Base-by-base conservation (phyloP, 2,329 filamentous ascomycete species). In the Botrytis sinoallii region DNA sequence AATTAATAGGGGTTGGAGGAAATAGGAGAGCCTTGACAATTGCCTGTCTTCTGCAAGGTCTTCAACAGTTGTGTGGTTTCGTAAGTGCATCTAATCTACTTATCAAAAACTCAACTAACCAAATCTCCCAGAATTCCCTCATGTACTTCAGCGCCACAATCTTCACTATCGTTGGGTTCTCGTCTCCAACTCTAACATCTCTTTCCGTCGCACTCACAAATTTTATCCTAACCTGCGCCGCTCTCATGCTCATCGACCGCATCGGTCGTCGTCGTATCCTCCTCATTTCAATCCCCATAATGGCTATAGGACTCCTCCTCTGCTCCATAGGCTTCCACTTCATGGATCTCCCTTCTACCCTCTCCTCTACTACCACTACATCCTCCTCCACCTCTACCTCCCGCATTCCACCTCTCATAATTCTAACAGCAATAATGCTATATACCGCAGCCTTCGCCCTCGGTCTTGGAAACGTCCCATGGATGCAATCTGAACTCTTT, bases 401-500 rank as follows among this genome's bases (percentile, higher is more conserved):
- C 46, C 79, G 74, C 44, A 78, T 81, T 25, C 85, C 87, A 0
- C 85, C 88, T 4, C 74, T 85, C 42, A 80, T 91, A 29, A 91
- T 98, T 61, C 87, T 98, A 3, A 76, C 88, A 59, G 92, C 92
- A 76, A 91, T 98, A 81, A 91, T 94, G 82, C 78, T 94, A 12
- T 98, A 97, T 82, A 94, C 97, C 2, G 92, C 93, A 14, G 87
- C 91, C 1, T 98, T 97, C 81, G 95, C 95, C 1, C 85, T 95
- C 1, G 95, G 95, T 3, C 86, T 98, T 3, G 95, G 95, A 14
- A 97, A 94, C 78, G 94, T 98, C 4, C 95, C 95, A 0, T 98
- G 95, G 95, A 95, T 97, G 87, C 95, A 97, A 84, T 93, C 91
- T 78, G 95, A 98, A 84, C 88, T 97, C 46, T 98, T 98, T 80